Evolutionary conservation across 306 rosid species (phyloP), one percentile per base, ranked within the genome.

Genomic region (Arachis hypogaea): DNA sequence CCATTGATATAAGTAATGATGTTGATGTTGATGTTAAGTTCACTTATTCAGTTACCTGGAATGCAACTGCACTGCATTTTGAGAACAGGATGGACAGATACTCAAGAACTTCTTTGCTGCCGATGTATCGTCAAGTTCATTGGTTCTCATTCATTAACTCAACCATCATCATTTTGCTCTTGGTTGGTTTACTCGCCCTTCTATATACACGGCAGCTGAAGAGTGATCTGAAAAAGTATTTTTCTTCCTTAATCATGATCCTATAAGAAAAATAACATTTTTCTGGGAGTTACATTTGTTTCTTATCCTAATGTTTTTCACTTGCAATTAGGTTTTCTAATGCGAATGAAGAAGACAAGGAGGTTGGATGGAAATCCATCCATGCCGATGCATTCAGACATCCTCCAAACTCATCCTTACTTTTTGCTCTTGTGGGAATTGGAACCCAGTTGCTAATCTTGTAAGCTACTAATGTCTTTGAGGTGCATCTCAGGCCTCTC

Each of bases 101-200:
- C 79, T 73, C 80, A 0, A 88, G 76, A 78, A 86, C 93, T 83
- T 90, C 97, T 1, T 64, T 78, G 83, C 65, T 83, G 59, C 91
- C 96, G 14, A 40, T 85, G 42, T 80, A 73, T 66, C 87, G 75
- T 67, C 87, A 88, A 77, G 73, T 93, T 70, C 97, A 91, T 70
- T 89, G 92, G 98, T 89, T 93, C 80, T 91, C 97, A 5, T 89
- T 91, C 29, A 59, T 93, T 44, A 89, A 89, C 78, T 93, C 97
- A 11, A 18, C 89, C 71, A 90, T 80, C 49, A 83, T 91, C 72
- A 82, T 91, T 81, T 47, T 88, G 8, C 93, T 93, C 64, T 84
- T 89, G 90, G 68, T 84, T 80, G 98, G 85, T 81, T 82, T 89
- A 85, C 89, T 93, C 81, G 55, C 87, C 63, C 58, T 91, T 80